Conservation (phyloP, 73 alveolate species). For the Blepharisma japonicum region DNA sequence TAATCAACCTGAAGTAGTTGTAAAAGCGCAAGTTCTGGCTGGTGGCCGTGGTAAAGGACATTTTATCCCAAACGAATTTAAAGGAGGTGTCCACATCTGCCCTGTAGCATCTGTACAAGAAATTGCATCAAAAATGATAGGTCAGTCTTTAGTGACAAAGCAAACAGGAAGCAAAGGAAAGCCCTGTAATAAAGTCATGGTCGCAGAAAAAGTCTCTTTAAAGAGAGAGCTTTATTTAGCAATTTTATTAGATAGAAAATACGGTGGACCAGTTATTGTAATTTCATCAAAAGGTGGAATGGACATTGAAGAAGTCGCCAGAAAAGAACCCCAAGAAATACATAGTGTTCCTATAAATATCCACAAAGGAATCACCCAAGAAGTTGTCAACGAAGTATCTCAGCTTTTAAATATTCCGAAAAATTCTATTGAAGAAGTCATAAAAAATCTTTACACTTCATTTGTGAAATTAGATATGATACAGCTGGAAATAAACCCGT, state of each 20-base stretch:
- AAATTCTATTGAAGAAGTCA: conserved; percentile 28
- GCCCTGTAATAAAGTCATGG: conserved; percentile 61
- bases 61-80: conserved; percentile 59
- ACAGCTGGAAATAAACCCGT: conserved; percentile 80
- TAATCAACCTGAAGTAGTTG: conserved; percentile 50
- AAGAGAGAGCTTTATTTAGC: conserved; percentile 51
- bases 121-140: conserved; percentile 60
- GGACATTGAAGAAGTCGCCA: conserved; percentile 77
- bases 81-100: conserved; percentile 65
- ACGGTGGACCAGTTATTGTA: conserved; percentile 63
- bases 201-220: conserved; percentile 50
- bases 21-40: conserved; percentile 65
- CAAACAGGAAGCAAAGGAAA: conserved; percentile 83
- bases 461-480: conserved; percentile 71
- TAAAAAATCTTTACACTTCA: conserved; percentile 39
- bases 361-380: conserved; percentile 46
- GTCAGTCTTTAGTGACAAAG: conserved; percentile 69
- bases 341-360: conserved; percentile 44
- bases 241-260: conserved; percentile 49
- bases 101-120: conserved; percentile 63
- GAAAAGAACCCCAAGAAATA: conserved; percentile 59
- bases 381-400: conserved; percentile 38
- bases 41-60: conserved; percentile 79
- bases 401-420: conserved; percentile 34
- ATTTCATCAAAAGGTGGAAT: conserved; percentile 71